These are phyloP conservation scores for Chlamydomonas sphaeroides DNA, from an alignment of 139 green algal genomes.

Conservation along the genomic window DNA sequence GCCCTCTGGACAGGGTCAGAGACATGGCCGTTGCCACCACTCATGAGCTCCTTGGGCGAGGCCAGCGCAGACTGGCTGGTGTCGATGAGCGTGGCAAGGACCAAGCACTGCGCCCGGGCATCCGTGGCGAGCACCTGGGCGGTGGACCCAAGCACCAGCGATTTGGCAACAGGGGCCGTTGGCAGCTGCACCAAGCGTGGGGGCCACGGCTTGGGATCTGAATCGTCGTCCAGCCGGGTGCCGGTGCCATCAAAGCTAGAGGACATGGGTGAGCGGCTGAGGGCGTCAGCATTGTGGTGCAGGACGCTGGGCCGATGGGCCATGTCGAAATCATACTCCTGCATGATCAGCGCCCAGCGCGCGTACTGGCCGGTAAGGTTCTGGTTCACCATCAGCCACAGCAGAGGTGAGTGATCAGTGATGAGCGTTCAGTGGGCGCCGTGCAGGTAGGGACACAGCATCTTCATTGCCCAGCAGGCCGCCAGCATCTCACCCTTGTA, in stretches of 20 bases:
- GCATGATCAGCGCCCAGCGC: slow-evolving; percentile 45
- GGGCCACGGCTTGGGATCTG: neutral
- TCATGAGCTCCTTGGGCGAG: no score
- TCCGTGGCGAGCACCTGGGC: no score
- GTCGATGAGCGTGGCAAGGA: no score
- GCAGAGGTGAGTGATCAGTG: slow-evolving; percentile 38
- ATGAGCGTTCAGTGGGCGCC: slow-evolving; percentile 16
- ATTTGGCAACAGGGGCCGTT: neutral
- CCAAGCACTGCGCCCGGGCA: no score
- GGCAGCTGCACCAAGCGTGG: neutral
- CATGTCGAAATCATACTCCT: slow-evolving; percentile 28
- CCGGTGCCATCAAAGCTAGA: neutral
- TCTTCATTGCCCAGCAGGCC: no score
- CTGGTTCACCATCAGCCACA: slow-evolving; percentile 29
- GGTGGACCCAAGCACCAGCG: neutral
- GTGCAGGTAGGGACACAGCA: slow-evolving; percentile 34
- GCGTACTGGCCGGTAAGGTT: slow-evolving; percentile 25
- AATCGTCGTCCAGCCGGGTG: slow-evolving; percentile 4
- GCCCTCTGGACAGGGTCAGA: no score
- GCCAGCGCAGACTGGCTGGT: no score
- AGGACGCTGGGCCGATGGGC: slow-evolving; percentile 25
- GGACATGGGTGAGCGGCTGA: neutral
- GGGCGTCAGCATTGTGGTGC: slow-evolving; percentile 42
- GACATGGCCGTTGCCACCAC: no score
- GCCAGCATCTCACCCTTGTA: no score